Conservation (phyloP, 1,284 basidiomycete genomes). For the Lentinula novae-zelandiae region DNA sequence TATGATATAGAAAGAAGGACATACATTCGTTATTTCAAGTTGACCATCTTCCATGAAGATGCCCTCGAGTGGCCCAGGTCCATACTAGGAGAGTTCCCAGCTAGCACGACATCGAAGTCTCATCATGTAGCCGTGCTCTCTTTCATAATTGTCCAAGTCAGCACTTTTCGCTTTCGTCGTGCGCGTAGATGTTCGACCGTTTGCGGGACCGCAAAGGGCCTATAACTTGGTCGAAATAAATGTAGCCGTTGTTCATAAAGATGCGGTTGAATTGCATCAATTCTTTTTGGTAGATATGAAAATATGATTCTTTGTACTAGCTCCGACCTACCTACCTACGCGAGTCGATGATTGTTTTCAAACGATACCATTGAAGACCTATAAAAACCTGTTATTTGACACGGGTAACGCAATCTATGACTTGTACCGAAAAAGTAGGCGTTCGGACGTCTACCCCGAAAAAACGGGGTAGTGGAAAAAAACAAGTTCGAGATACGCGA, state of each 20-base stretch:
- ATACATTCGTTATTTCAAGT: background rate
- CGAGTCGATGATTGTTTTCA: too few species aligned
- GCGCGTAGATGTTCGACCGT: background rate
- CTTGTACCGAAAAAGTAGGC: too few species aligned
- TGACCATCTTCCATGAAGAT: background rate
- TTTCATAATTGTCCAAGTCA: background rate
- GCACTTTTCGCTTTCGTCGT: background rate
- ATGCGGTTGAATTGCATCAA: too few species aligned
- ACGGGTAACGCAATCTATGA: too few species aligned
- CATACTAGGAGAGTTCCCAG: constrained; percentile 29
- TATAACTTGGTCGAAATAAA: background rate
- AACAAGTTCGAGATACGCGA: too few species aligned
- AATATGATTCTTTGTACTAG: too few species aligned
- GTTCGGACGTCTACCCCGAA: too few species aligned
- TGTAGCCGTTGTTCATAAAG: background rate
- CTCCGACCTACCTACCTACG: too few species aligned
- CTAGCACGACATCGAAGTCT: constrained; percentile 31
- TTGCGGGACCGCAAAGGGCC: background rate
- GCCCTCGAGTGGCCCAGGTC: background rate
- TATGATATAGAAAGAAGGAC: background rate
- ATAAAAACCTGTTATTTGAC: too few species aligned
- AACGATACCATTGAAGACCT: too few species aligned
- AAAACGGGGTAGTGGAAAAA: too few species aligned
- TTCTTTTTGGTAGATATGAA: too few species aligned
- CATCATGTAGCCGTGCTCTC: constrained; percentile 28